phyloP scores from a whole-genome alignment of 345 rosid genomes.

The Dipteronia sinensis region DNA sequence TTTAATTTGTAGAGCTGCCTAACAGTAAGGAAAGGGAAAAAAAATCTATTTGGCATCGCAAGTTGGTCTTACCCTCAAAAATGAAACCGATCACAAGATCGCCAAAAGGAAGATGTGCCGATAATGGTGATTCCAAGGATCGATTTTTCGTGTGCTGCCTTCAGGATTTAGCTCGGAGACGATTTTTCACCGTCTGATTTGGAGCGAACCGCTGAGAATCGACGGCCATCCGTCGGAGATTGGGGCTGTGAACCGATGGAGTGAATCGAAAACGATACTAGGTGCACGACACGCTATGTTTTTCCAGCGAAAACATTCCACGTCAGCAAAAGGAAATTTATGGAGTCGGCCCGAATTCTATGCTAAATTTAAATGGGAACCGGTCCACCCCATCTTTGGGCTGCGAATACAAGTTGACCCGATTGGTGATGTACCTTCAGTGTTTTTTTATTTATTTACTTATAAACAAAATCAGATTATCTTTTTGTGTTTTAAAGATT shows the following conservation, averaged over 20 bases:
- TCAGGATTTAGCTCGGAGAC: neutral
- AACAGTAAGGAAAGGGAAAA: neutral
- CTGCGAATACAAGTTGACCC: neutral
- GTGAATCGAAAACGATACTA: neutral
- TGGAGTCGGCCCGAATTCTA: neutral
- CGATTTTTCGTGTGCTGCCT: neutral
- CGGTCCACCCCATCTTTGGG: neutral
- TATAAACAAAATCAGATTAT: too few species aligned
- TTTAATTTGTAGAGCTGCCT: neutral
- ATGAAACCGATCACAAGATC: neutral
- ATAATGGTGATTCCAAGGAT: neutral
- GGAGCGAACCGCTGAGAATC: neutral
- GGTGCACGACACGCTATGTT: too few species aligned
- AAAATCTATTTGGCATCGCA: neutral
- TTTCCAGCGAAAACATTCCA: neutral
- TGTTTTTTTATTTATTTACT: too few species aligned
- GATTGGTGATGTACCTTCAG: neutral
- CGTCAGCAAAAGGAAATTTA: neutral
- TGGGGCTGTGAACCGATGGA: neutral
- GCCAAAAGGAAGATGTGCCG: neutral
- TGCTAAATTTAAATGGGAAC: neutral
- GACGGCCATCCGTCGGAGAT: neutral
- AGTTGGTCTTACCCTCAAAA: neutral
- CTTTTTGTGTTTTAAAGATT: too few species aligned
- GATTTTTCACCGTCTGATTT: neutral